Conservation (phyloP, 2,329 filamentous ascomycete genomes). For the Aaosphaeria pasadenensis region DNA sequence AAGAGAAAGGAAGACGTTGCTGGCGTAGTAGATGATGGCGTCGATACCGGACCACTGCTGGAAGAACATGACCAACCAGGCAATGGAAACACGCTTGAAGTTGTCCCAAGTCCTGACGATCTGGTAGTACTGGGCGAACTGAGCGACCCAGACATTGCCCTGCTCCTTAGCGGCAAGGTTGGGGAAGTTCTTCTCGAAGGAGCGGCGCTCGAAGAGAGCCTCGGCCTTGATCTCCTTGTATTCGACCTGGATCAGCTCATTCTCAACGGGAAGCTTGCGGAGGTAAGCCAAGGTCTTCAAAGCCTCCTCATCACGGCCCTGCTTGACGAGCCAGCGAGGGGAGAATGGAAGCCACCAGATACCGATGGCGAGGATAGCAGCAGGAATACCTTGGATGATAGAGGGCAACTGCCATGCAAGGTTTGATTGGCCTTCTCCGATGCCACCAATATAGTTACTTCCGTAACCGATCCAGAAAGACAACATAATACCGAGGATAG, state of each 20-base stretch:
- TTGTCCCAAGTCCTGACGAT: constrained; percentile 50
- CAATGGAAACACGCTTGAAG: constrained; percentile 46
- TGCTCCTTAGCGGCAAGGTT: constrained; percentile 42
- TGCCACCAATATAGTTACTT: constrained; percentile 41
- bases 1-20: constrained; percentile 58
- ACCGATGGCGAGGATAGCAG: constrained; percentile 19
- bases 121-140: constrained; percentile 52
- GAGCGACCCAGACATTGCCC: constrained; percentile 42
- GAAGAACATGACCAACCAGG: constrained; percentile 49
- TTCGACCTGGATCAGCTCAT: constrained; percentile 42
- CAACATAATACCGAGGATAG: constrained; percentile 28
- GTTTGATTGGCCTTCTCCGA: constrained; percentile 31
- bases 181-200: constrained; percentile 46
- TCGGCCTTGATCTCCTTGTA: constrained; percentile 50
- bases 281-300: constrained; percentile 21
- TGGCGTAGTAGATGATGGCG: constrained; percentile 56
- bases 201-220: constrained; percentile 42
- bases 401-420: constrained; percentile 24
- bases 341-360: constrained; percentile 26
- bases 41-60: constrained; percentile 48
- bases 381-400: constrained; percentile 24
- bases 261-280: constrained; percentile 25
- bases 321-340: constrained; percentile 23
- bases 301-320: constrained; percentile 22
- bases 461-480: constrained; percentile 32